Evolutionary conservation across 495 filamentous ascomycete species (phyloP).

Genomic region (Penicillium angulare): DNA sequence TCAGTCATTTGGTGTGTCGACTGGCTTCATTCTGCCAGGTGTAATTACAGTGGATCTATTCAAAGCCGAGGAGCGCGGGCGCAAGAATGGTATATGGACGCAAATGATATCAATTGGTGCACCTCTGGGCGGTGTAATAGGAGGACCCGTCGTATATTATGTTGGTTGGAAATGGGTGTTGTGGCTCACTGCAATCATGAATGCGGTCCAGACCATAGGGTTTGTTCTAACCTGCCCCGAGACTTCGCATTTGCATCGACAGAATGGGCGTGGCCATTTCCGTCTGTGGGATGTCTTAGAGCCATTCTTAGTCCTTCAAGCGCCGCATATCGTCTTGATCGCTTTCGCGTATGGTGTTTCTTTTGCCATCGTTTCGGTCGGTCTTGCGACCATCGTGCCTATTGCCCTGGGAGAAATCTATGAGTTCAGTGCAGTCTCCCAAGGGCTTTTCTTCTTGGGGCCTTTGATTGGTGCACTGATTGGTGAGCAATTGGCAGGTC

Average conservation of each 20-base stretch:
- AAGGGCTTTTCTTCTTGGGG: conserved; percentile 2
- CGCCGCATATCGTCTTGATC: not conserved
- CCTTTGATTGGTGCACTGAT: not conserved
- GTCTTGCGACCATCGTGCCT: not conserved
- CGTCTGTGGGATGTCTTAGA: not conserved
- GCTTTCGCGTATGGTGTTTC: not conserved
- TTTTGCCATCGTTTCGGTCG: conserved; percentile 1
- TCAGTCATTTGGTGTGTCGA: not conserved
- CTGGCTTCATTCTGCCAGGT: not conserved
- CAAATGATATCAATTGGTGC: conserved; percentile 1
- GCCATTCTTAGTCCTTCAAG: conserved; percentile 1
- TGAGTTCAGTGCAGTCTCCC: not conserved
- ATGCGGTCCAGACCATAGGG: not conserved
- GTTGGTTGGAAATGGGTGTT: not conserved
- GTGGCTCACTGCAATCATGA: not conserved
- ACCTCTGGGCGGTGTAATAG: not conserved
- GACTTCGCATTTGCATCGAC: not conserved
- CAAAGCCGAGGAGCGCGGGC: not conserved
- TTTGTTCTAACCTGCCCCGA: not conserved
- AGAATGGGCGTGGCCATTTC: not conserved
- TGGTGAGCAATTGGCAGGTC: not conserved
- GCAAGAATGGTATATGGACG: not conserved
- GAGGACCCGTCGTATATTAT: not conserved
- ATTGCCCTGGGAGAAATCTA: not conserved
- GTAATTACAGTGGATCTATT: not conserved